A percentile compares a stretch with the other conserved stretches of the same genome.
These are phyloP conservation scores for Curvularia spicifera DNA, from an alignment of 2,329 filamentous ascomycete genomes.

Conservation along the genomic window DNA sequence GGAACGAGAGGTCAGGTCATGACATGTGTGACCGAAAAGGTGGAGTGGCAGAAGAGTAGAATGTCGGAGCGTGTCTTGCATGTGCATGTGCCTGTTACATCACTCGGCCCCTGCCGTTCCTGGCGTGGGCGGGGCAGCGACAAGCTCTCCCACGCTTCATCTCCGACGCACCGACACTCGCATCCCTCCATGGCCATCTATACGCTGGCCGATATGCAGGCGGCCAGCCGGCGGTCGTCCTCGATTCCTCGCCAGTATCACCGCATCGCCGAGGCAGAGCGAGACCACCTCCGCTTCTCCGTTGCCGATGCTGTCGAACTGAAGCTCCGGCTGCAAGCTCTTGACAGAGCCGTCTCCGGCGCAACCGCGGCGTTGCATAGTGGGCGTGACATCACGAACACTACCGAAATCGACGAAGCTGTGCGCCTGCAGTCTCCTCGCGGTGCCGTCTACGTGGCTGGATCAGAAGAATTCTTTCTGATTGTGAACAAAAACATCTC, in stretches of 20 bases:
- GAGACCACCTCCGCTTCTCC: conserved; percentile 15
- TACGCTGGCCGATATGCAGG: conserved; percentile 9
- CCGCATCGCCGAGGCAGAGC: conserved; percentile 11
- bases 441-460: conserved; percentile 24
- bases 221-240: conserved; percentile 4
- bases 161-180: conserved; percentile 1
- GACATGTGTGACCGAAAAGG: conserved; percentile 1
- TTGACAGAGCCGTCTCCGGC: conserved; percentile 20
- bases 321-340: conserved; percentile 29
- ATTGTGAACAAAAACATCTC: conserved; percentile 20
- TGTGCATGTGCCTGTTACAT: conserved; percentile 18
- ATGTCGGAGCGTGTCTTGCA: conserved; percentile 10
- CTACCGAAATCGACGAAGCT: conserved; percentile 6
- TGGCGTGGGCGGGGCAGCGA: conserved; percentile 12
- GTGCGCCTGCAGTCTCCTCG: conserved; percentile 14
- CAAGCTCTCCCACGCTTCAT: not conserved
- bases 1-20: conserved; percentile 5
- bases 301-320: conserved; percentile 29
- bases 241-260: conserved; percentile 18
- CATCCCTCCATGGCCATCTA: conserved; percentile 13
- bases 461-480: conserved; percentile 29
- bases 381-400: conserved; percentile 6
- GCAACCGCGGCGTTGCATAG: conserved; percentile 7
- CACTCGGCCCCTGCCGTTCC: conserved; percentile 6
- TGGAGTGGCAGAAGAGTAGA: not conserved